These are phyloP conservation scores for Marasmius sp. DNA, from an alignment of 1,284 basidiomycete species.

Conservation along the genomic window DNA sequence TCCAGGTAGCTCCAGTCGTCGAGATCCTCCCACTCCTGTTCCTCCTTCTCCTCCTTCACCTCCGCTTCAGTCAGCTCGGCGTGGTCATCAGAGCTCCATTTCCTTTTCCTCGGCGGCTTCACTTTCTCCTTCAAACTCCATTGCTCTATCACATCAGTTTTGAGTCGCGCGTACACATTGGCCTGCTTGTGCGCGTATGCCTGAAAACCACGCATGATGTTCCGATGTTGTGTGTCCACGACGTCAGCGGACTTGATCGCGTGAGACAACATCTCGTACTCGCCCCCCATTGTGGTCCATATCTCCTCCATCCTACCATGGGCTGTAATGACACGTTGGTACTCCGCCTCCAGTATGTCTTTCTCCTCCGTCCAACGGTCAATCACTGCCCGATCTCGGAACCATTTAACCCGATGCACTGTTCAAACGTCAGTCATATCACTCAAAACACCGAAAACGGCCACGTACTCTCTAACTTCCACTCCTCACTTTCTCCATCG, in stretches of 20 bases:
- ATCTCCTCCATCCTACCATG: neutral
- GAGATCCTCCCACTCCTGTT: neutral
- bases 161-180: neutral
- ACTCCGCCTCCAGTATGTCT: neutral
- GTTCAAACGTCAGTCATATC: neutral
- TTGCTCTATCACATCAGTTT: neutral
- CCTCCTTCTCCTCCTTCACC: neutral
- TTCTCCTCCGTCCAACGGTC: neutral
- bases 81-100: neutral
- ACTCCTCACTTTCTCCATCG: neutral
- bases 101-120: neutral
- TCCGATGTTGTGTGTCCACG: neutral
- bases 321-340: neutral
- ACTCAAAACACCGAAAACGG: neutral
- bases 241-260: neutral
- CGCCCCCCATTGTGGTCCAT: neutral
- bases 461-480: neutral
- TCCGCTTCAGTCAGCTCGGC: neutral
- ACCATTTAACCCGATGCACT: neutral
- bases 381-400: neutral
- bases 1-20: neutral
- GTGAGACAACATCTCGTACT: neutral
- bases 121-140: neutral
- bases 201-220: neutral
- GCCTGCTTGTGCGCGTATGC: neutral